Base-by-base conservation (phyloP, 2,329 filamentous ascomycete genomes). In the Fusarium pseudonygamai region DNA sequence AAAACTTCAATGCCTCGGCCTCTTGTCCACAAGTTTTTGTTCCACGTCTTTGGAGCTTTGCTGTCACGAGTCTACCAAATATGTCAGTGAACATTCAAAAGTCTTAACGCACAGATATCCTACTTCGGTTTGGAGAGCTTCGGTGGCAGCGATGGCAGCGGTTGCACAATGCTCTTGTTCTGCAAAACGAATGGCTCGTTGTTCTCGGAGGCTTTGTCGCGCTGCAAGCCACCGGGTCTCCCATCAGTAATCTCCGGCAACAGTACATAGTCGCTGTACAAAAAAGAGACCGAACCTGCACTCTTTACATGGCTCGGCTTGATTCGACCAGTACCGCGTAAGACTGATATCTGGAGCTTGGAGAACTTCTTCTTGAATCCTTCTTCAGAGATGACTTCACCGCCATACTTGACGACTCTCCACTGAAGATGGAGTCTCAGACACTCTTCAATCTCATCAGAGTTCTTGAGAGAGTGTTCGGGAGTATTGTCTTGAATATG, bases 51-150 rank as follows among this genome's bases (percentile, higher is more conserved):
- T 57, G 37, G 3, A 34, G 4, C 1, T 26, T 52, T 39, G 5
- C 34, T 13, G 6, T 6, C 1, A 5, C 2, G 2, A 15, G 6
- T 5, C 7, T 53, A 13, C 9, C 5, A 7, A 28, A 53, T 7
- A 1, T 28, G 34, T 53, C 8, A 53, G 16, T 7, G 7, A 9
- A 10, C 0, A 9, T 22, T 7, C 28, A 30, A 30, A 30, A 30
- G 28, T 30, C 28, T 30, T 7, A 30, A 30, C 28, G 28, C 28
- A 10, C 9, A 30, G 28, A 30, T 30, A 30, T 7, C 28, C 9
- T 30, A 30, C 28, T 30, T 30, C 28, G 7, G 28, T 28, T 28
- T 28, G 5, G 26, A 28, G 26, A 28, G 26, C 5, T 28, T 28
- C 26, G 26, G 26, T 28, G 5, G 26, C 26, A 28, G 26, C 26